Base-by-base conservation (phyloP, 352 stramenopile genomes). In the Globisporangium nagaii region DNA sequence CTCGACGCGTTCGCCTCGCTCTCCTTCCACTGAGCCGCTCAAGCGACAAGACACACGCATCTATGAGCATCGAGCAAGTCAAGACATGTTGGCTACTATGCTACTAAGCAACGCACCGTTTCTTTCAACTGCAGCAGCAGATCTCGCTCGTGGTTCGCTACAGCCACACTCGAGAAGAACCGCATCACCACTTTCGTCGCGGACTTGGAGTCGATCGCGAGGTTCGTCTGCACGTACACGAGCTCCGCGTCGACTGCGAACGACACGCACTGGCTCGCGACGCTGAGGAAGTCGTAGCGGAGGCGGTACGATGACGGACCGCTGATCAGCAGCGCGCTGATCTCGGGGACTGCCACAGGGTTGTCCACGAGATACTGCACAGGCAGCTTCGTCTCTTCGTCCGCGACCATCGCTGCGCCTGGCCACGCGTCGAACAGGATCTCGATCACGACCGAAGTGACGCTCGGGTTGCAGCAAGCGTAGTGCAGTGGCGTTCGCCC, bases 291-390 rank as follows among this genome's bases (percentile, higher is more conserved):
- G 28, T 86, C 75, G 55, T 88, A 90, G 44, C 78, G 69, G 28
- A 86, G 67, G 3, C 73, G 80, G 50, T 87, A 90, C 0, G 80
- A 86, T 4, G 77, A 69, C 10, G 75, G 71, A 0, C 76, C 75
- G 30, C 70, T 83, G 39, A 90, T 75, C 2, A 88, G 54, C 5
- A 86, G 52, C 1, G 75, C 59, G 0, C 63, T 81, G 3, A 70
- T 68, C 39, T 86, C 75, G 13, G 77, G 56, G 17, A 68, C 62
- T 10, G 73, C 76, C 6, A 71, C 55, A 6, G 73, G 57, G 28
- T 90, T 90, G 43, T 88, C 77, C 4, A 77, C 78, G 31, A 90
- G 64, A 19, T 88, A 88, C 54, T 90, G 80, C 19, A 88, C 74
- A 0, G 80, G 77, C 11, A 90, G 58, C 27, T 79, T 82, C 50